Percentiles rank a stretch among this genome's conserved stretches.
These are phyloP conservation scores for Rubia yunnanensis DNA, from an alignment of 257 asterid species.

Conservation along the genomic window DNA sequence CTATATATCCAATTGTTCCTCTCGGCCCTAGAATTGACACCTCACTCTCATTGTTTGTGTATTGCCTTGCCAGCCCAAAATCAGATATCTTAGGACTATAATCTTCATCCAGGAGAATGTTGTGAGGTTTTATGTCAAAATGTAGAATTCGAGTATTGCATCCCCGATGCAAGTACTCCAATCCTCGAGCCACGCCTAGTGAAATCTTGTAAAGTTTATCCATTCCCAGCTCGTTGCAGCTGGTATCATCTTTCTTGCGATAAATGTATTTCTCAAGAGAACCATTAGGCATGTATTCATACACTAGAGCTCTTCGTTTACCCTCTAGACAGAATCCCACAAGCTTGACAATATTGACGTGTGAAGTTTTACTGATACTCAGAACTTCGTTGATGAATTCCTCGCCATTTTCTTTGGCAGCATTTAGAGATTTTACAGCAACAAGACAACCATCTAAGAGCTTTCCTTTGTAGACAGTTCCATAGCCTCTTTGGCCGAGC, in stretches of 20 bases:
- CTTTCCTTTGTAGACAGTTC: slow-evolving; percentile 20
- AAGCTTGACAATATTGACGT: slow-evolving; percentile 21
- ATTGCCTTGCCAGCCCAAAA: slow-evolving; percentile 26
- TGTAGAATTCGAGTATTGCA: slow-evolving; percentile 24
- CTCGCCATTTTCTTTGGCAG: slow-evolving; percentile 19
- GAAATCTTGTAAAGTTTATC: slow-evolving; percentile 18
- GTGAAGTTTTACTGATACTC: slow-evolving; percentile 22
- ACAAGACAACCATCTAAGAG: slow-evolving; percentile 9
- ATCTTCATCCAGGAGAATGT: slow-evolving; percentile 25
- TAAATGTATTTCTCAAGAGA: slow-evolving; percentile 22
- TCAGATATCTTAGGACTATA: slow-evolving; percentile 30
- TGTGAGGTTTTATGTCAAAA: slow-evolving; percentile 32
- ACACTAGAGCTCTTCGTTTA: slow-evolving; percentile 27
- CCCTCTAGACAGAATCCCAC: slow-evolving; percentile 25
- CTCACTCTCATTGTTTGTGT: slow-evolving; percentile 12
- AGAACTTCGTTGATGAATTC: slow-evolving; percentile 26
- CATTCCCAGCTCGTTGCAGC: slow-evolving; percentile 10
- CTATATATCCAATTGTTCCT: slow-evolving; percentile 28
- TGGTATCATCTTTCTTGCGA: background rate
- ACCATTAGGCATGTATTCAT: slow-evolving; percentile 33
- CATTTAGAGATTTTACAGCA: slow-evolving; percentile 24
- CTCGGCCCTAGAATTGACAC: slow-evolving; percentile 17
- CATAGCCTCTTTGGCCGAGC: slow-evolving; percentile 22
- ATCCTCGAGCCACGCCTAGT: slow-evolving; percentile 21
- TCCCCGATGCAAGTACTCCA: slow-evolving; percentile 29